Base-by-base conservation (phyloP, 2,329 filamentous ascomycete species). In the Thielaviopsis punctulata region DNA sequence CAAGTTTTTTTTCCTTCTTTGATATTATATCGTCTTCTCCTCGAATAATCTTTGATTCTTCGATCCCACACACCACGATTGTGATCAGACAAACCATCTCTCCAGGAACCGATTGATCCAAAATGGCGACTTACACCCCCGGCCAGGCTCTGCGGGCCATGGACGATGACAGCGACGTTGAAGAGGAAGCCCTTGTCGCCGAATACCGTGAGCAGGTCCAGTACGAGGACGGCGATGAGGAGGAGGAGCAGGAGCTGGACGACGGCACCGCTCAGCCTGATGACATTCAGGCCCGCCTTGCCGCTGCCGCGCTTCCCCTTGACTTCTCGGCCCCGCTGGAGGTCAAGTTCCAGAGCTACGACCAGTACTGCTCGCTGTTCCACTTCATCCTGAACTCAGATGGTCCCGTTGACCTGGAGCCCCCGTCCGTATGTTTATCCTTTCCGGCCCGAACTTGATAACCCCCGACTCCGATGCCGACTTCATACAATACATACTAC, bases 341-440 rank as follows among this genome's bases (percentile, higher is more conserved):
- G 69, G 86, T 86, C 68, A 96, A 96, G 73, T 95, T 96, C 73
- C 83, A 87, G 68, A 95, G 89, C 73, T 98, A 98, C 76, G 92
- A 98, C 73, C 86, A 87, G 67, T 98, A 98, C 78, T 98, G 92
- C 82, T 95, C 86, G 69, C 75, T 98, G 62, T 98, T 98, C 75
- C 92, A 98, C 73, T 96, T 87, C 71, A 95, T 98, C 68, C 75
- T 98, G 65, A 98, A 98, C 78, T 96, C 90, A 49, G 92, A 96
- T 60, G 92, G 92, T n/a, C 92, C 92, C 15, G 90, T 98, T 56
- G 92, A 98, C 65, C 75, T 98, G 60, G 92, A 98, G 69, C 85
- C 90, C 59, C 92, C 92, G 60, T 95, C 89, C 66, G 90, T 95
- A 75, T 72, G 86, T 77, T 56, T 50, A 22, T 51, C 23, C n/a